These are phyloP conservation scores for Hysterium pulicare DNA, from an alignment of 2,329 filamentous ascomycete genomes.

Conservation along the genomic window DNA sequence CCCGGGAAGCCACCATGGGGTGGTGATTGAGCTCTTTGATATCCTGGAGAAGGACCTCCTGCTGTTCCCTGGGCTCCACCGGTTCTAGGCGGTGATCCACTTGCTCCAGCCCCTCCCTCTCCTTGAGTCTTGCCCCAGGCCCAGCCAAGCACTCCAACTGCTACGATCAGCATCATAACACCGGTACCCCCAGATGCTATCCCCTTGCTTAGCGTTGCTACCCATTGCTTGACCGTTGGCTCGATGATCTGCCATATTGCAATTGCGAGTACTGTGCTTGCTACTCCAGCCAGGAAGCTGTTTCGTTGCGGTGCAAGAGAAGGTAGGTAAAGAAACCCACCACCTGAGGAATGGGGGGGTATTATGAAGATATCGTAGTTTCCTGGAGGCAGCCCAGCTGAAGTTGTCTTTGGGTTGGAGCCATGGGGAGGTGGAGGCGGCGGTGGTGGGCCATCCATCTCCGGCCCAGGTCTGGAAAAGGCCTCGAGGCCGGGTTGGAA, in stretches of 20 bases:
- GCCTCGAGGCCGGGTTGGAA: slow-evolving; percentile 9
- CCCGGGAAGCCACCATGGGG: slow-evolving; percentile 33
- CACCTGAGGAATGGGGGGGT: slow-evolving; percentile 83
- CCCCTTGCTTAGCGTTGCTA: slow-evolving; percentile 62
- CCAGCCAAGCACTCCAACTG: slow-evolving; percentile 77
- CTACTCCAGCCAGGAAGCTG: slow-evolving; percentile 86
- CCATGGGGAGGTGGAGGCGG: slow-evolving; percentile 87
- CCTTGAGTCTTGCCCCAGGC: slow-evolving; percentile 64
- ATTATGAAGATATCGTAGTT: slow-evolving; percentile 98
- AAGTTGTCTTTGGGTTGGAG: slow-evolving; percentile 63
- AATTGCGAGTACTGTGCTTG: slow-evolving; percentile 69
- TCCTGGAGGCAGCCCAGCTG: slow-evolving; percentile 66
- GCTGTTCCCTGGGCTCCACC: slow-evolving; percentile 27
- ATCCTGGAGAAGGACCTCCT: slow-evolving; percentile 22
- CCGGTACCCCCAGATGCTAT: slow-evolving; percentile 60
- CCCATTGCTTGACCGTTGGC: slow-evolving; percentile 72
- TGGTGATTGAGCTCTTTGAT: slow-evolving; percentile 29
- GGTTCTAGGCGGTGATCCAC: slow-evolving; percentile 21
- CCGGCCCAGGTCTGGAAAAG: slow-evolving; percentile 20
- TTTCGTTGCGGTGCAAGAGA: slow-evolving; percentile 82
- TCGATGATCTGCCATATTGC: slow-evolving; percentile 69
- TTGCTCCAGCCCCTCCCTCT: slow-evolving; percentile 37
- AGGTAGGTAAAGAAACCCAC: slow-evolving; percentile 90
- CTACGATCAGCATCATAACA: slow-evolving; percentile 67
- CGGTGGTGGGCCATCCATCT: slow-evolving; percentile 54